Evolutionary conservation across 768 basidiomycete genomes (phyloP).

Genomic region (Harrya chromipes): DNA sequence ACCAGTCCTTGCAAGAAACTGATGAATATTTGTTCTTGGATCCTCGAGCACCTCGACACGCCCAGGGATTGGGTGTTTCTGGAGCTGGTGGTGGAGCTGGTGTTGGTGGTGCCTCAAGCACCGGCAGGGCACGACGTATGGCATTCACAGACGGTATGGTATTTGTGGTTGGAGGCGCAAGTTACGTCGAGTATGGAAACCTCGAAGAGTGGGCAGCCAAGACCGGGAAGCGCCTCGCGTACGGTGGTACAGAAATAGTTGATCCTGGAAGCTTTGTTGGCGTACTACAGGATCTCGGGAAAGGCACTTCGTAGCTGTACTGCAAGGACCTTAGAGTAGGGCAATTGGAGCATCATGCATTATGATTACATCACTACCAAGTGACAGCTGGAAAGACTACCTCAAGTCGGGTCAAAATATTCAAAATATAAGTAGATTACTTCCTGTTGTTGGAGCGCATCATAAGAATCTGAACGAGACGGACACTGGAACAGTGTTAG

Average conservation of each 20-base stretch:
- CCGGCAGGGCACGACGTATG: slow-evolving; percentile 55
- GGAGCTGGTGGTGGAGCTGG: slow-evolving; percentile 46
- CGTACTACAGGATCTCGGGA: slow-evolving; percentile 65
- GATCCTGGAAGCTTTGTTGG: slow-evolving; percentile 84
- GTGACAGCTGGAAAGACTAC: slow-evolving; percentile 1
- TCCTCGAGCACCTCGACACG: slow-evolving; percentile 72
- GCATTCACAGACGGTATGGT: slow-evolving; percentile 87
- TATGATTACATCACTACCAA: slow-evolving; percentile 13
- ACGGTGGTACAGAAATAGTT: slow-evolving; percentile 94
- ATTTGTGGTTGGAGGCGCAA: slow-evolving; percentile 94
- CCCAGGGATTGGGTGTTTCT: slow-evolving; percentile 43
- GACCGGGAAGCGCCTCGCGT: slow-evolving; percentile 82
- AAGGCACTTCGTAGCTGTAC: slow-evolving; percentile 28
- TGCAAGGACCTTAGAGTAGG: slow-evolving; percentile 29
- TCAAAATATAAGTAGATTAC: slow-evolving; percentile 31
- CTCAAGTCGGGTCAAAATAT: neutral
- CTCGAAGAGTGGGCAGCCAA: slow-evolving; percentile 88
- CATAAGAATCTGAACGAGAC: slow-evolving; percentile 74
- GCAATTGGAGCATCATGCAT: neutral
- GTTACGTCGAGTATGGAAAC: slow-evolving; percentile 97
- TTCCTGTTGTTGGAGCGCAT: slow-evolving; percentile 59
- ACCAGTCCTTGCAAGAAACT: slow-evolving; percentile 92
- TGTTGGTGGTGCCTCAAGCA: slow-evolving; percentile 31
- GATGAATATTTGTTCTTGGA: slow-evolving; percentile 96
- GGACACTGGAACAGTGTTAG: slow-evolving; percentile 48